Evolutionary conservation across 2,329 filamentous ascomycete species (phyloP), one percentile per base, ranked within the genome.

Genomic region (Exutisphaerella laricina): DNA sequence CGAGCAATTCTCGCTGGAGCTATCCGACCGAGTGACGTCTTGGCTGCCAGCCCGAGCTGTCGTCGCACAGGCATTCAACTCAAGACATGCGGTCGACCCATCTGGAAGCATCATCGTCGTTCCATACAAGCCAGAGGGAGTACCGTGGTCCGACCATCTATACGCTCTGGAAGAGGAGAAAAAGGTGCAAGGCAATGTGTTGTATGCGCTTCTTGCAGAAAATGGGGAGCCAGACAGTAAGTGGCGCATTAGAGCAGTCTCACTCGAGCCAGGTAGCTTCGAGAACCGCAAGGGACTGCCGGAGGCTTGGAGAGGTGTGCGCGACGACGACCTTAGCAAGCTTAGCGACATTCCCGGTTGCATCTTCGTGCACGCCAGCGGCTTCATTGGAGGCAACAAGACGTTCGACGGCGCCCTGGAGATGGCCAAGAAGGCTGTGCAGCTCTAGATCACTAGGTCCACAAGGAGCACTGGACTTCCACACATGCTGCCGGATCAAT

Each of bases 71-170:
- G 88, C 90, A 7, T 95, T 92, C 63, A 70, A 74, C 23, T 75
- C 76, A 51, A 81, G 90, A 10, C 42, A 62, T 68, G 20, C 71
- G 84, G 54, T 77, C 80, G 85, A 95, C 62, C 60, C 81, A 7
- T 70, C 82, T 52, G 89, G 89, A 43, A 81, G 87, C 50, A 79
- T 97, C 47, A 73, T 97, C 58, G 82, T 96, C 18, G 76, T 98
- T 9, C 65, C 66, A 3, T 57, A 59, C 39, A 49, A 51, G 43
- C 78, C 84, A 51, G 81, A 85, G 62, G 81, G 84, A 45, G 85
- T 90, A 48, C 90, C 90, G 2, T 97, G 92, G 92, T 92, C 94
- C 65, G 90, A 97, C 60, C 92, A 98, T 66, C 75, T 98, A 13
- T 97, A 95, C 70, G 80, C 77, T 13, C 77, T 97, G 20, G 92